Evolutionary conservation across 441 rosid species (phyloP).

Genomic region (Gossypium davidsonii): DNA sequence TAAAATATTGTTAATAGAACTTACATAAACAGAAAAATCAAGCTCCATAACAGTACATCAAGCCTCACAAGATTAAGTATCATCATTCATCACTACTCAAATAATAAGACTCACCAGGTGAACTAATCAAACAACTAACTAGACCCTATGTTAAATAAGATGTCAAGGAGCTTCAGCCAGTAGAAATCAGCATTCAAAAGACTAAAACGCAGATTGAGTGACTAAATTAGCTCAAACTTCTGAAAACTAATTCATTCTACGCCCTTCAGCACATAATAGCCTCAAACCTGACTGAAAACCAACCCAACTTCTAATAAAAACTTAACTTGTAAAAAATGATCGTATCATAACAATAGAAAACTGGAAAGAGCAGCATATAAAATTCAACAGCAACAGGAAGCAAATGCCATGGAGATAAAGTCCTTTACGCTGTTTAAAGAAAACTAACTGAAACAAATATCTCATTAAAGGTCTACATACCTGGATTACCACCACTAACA

Average conservation of each 20-base stretch:
- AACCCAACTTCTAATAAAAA: neutral
- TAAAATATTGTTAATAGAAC: neutral
- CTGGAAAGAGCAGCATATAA: neutral
- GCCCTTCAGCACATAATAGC: neutral
- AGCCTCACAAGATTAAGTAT: neutral
- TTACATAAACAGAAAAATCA: neutral
- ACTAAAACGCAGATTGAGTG: neutral
- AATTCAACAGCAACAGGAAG: neutral
- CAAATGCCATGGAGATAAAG: neutral
- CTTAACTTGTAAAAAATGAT: neutral
- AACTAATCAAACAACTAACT: neutral
- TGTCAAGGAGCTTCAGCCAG: neutral
- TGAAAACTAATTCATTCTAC: neutral
- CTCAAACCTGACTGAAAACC: slow-evolving; percentile 6
- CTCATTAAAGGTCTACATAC: slow-evolving; percentile 25
- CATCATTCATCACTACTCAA: neutral
- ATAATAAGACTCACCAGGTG: neutral
- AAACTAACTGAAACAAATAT: neutral
- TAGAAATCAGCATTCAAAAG: neutral
- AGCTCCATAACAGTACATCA: slow-evolving; percentile 6
- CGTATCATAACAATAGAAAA: neutral
- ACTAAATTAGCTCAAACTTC: neutral
- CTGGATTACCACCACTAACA: slow-evolving; percentile 56
- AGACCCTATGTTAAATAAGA: neutral
- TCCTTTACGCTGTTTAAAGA: no score